Evolutionary conservation across 1,139 yeast species (phyloP), one percentile per base, ranked within the genome.

Genomic region (Scheffersomyces quercinus): DNA sequence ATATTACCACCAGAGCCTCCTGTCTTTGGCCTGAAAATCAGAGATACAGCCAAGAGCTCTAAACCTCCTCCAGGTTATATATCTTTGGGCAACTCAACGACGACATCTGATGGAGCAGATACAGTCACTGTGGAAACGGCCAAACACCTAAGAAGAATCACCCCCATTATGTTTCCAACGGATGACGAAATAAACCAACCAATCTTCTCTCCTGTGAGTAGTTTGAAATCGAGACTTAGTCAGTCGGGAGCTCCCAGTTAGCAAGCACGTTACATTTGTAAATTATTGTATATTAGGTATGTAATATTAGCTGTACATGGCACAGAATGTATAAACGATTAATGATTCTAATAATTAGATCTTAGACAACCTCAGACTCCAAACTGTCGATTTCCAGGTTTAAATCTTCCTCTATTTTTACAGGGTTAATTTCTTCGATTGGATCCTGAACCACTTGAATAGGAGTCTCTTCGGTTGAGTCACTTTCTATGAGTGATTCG

Each of bases 91-190:
- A 20, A 20, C 26, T 20, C 26, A 20, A 20, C 26, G 2, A 3
- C 26, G 26, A 20, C 24, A 14, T 31, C 35, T 14, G 35, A 14
- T 14, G 35, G 6, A 12, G 8, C 16, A 7, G 20, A 31, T 11
- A 31, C 10, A 30, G 55, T 59, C 2, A 43, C 59, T 1, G 62
- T 73, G 12, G 74, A 65, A 30, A 71, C 67, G 4, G 79, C 79
- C 1, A 73, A 73, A 48, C 53, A 55, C 34, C 50, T 70, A 37
- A 55, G 70, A 37, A 55, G 62, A 38, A 73, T 73, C 31, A 67
- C 68, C 6, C 79, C 79, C 1, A 70, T 73, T 7, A 56, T 61
- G 43, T 60, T 73, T 26, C 78, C 78, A 1, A 58, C 61, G 1
- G 66, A 64, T 9, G 67, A 60, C 16, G 64, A 61, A n/a, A 37